phyloP scores from a whole-genome alignment of 2,329 filamentous ascomycete species.

The Aspergillus viridinutans region DNA sequence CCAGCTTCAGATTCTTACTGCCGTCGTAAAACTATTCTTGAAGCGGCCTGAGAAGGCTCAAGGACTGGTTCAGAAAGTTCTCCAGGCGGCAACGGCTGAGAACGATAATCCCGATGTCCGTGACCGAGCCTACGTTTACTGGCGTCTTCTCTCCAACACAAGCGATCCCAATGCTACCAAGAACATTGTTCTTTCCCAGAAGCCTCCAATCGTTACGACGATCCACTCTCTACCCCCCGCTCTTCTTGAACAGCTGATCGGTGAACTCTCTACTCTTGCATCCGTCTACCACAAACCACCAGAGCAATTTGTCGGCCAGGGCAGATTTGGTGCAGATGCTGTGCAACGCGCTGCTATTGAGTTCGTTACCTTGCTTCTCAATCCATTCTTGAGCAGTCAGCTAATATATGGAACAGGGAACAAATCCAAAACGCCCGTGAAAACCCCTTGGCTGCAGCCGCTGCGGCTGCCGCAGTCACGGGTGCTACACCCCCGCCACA shows the following conservation, averaged over 20 bases:
- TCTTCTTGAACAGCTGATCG: constrained; percentile 83
- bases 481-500: constrained; percentile 49
- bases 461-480: constrained; percentile 59
- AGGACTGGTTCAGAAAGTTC: constrained; percentile 85
- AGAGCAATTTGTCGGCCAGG: constrained; percentile 95
- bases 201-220: constrained; percentile 89
- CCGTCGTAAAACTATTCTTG: constrained; percentile 93
- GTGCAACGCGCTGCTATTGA: constrained; percentile 95
- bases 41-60: constrained; percentile 94
- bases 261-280: constrained; percentile 87
- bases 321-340: constrained; percentile 86
- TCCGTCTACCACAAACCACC: constrained; percentile 98
- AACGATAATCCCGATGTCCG: constrained; percentile 97
- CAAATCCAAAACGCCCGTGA: constrained; percentile 87
- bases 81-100: constrained; percentile 87
- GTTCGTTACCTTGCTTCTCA: constrained; percentile 35
- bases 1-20: constrained; percentile 95
- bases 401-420: constrained; percentile 51
- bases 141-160: constrained; percentile 76
- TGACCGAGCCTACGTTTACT: constrained; percentile 96
- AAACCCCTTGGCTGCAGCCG: constrained; percentile 87
- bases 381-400: neutral
- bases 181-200: constrained; percentile 88
- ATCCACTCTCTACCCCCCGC: constrained; percentile 82
- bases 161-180: constrained; percentile 88